Percentiles rank a stretch among this genome's conserved stretches.
phyloP scores from a whole-genome alignment of 495 filamentous ascomycete genomes.

The Hypoxylon lienhwacheense region DNA sequence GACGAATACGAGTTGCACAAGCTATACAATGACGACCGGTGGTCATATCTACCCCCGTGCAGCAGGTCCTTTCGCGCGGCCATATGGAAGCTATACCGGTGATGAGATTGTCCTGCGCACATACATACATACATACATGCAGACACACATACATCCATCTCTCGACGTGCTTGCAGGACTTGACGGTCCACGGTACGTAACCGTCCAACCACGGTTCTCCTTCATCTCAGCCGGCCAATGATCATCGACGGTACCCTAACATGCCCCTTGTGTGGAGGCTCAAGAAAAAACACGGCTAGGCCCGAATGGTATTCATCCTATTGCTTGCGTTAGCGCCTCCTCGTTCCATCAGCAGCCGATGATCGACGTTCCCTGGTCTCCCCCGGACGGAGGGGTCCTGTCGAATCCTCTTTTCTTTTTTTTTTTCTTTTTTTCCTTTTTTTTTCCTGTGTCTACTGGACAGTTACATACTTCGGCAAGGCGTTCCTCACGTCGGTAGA shows the following conservation, averaged over 20 bases:
- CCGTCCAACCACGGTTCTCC: constrained; percentile 7
- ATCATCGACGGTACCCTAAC: not conserved
- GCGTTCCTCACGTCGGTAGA: not conserved
- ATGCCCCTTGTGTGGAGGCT: constrained; percentile 31
- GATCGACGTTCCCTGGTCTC: constrained; percentile 14
- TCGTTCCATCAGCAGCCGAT: constrained; percentile 19
- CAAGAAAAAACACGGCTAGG: constrained; percentile 29
- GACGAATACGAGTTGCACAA: constrained; percentile 3
- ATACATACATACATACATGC: too few species aligned
- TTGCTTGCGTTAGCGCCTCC: constrained; percentile 32
- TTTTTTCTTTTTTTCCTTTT: not conserved
- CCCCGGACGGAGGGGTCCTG: constrained; percentile 20
- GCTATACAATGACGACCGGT: constrained; percentile 9
- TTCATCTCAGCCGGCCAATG: constrained; percentile 16
- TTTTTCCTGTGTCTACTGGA: not conserved
- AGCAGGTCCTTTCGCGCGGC: too few species aligned
- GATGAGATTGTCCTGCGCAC: too few species aligned
- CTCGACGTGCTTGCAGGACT: too few species aligned
- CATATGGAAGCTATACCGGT: not conserved
- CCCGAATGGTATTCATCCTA: constrained; percentile 25
- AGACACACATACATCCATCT: too few species aligned
- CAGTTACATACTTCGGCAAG: not conserved
- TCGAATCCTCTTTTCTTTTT: constrained; percentile 2
- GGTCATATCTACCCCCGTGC: too few species aligned
- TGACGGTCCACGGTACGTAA: constrained; percentile 18